These are phyloP conservation scores for Penicillium angulare DNA, from an alignment of 495 filamentous ascomycete species.

Conservation along the genomic window DNA sequence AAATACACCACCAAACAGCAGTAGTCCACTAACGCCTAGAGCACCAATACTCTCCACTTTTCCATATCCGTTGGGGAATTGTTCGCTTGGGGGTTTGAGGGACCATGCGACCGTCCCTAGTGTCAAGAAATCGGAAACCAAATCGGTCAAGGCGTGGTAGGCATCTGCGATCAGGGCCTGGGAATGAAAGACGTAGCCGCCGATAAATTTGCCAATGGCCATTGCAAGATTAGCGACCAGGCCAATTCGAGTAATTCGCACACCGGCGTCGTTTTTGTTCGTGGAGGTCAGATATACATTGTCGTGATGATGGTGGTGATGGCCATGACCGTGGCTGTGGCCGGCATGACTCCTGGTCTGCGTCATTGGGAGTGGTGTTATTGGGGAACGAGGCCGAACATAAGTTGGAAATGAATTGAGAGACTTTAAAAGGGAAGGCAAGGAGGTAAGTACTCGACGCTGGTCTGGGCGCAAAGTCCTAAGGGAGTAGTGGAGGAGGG, in stretches of 20 bases:
- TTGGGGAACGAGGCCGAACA: conserved; percentile 22
- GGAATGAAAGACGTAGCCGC: conserved; percentile 91
- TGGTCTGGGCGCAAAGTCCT: conserved; percentile 19
- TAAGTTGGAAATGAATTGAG: conserved; percentile 18
- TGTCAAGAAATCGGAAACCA: conserved; percentile 92
- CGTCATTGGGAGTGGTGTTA: conserved; percentile 31
- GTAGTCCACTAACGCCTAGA: conserved; percentile 84
- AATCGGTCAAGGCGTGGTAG: conserved; percentile 89
- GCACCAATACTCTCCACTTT: conserved; percentile 97
- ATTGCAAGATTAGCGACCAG: conserved; percentile 89
- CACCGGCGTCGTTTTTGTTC: conserved; percentile 90
- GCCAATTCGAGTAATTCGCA: conserved; percentile 90
- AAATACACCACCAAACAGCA: conserved; percentile 82
- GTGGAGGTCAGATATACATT: conserved; percentile 84
- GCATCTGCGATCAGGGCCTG: conserved; percentile 93
- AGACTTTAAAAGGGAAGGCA: conserved; percentile 16
- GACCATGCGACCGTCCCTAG: conserved; percentile 91
- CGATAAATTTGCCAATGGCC: conserved; percentile 88
- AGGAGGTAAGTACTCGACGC: conserved; percentile 28
- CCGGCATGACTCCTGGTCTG: conserved; percentile 36
- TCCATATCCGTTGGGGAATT: conserved; percentile 88
- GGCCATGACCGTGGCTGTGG: conserved; percentile 35
- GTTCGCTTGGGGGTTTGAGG: conserved; percentile 72
- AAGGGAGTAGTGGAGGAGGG: conserved; percentile 28
- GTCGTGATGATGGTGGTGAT: conserved; percentile 77